A percentile compares a stretch with the other conserved stretches of the same genome.
phyloP scores from a whole-genome alignment of 257 asterid genomes.

The Cynanchum wilfordii region DNA sequence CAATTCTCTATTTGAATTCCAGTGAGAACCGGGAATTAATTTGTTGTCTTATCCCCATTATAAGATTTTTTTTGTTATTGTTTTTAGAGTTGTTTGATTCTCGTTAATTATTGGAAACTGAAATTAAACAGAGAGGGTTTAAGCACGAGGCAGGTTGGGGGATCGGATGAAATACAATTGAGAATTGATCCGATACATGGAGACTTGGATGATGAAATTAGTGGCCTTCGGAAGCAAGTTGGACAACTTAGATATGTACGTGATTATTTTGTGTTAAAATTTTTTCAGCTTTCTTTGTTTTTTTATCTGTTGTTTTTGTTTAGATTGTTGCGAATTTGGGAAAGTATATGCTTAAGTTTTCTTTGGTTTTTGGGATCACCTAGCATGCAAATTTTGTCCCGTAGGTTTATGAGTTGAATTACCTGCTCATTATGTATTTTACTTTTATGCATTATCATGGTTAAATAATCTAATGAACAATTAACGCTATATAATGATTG shows the following conservation, averaged over 20 bases:
- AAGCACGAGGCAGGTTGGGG: slow-evolving; percentile 64
- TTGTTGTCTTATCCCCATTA: not conserved
- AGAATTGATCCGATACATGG: slow-evolving; percentile 75
- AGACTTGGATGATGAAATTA: slow-evolving; percentile 71
- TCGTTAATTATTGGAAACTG: not conserved
- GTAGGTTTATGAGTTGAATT: not conserved
- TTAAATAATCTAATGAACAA: not conserved
- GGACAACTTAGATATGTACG: slow-evolving; percentile 67
- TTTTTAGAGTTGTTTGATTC: slow-evolving; percentile 4
- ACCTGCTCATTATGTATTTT: not conserved
- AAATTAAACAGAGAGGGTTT: slow-evolving; percentile 27
- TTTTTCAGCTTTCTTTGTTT: too few species aligned
- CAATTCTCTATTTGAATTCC: not conserved
- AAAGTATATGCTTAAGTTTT: not conserved
- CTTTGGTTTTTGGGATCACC: not conserved
- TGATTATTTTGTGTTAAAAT: slow-evolving; percentile 2
- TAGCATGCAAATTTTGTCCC: not conserved
- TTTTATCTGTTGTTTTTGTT: not conserved
- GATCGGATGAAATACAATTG: slow-evolving; percentile 75
- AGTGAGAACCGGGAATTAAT: not conserved
- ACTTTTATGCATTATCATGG: not conserved
- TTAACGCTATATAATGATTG: not conserved
- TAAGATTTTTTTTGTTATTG: not conserved
- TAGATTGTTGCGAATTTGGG: not conserved
- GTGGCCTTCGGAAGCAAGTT: slow-evolving; percentile 86